A percentile compares a stretch with the other conserved stretches of the same genome.
These are phyloP conservation scores for Cyphellophora europaea DNA, from an alignment of 2,329 filamentous ascomycete species.

Conservation along the genomic window DNA sequence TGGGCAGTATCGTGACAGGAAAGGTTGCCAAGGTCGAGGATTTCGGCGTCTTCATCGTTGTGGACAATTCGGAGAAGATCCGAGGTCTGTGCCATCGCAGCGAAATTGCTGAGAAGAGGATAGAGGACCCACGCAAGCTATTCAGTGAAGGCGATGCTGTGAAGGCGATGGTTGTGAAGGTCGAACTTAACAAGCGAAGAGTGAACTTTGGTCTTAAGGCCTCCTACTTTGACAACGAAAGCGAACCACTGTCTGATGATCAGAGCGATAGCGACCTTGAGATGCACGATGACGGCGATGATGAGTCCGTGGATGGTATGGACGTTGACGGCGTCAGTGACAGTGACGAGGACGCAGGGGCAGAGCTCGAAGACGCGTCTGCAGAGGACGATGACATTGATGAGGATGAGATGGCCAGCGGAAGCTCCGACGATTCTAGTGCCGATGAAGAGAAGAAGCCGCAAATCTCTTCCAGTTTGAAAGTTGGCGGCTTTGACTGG, in stretches of 20 bases:
- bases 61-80: slow-evolving; percentile 79
- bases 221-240: slow-evolving; percentile 66
- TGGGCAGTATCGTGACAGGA: slow-evolving; percentile 75
- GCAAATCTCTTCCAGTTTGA: slow-evolving; percentile 40
- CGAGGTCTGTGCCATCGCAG: slow-evolving; percentile 88
- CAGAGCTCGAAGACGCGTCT: slow-evolving; percentile 24
- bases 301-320: slow-evolving; percentile 22
- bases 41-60: slow-evolving; percentile 86
- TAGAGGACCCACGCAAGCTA: slow-evolving; percentile 78
- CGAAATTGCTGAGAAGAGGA: slow-evolving; percentile 76
- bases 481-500: slow-evolving; percentile 80
- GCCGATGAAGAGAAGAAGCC: slow-evolving; percentile 19
- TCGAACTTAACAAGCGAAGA: slow-evolving; percentile 65
- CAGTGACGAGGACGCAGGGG: slow-evolving; percentile 24
- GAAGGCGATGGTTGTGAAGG: slow-evolving; percentile 76
- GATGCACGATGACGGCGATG: slow-evolving; percentile 24
- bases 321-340: slow-evolving; percentile 39
- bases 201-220: slow-evolving; percentile 90
- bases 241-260: slow-evolving; percentile 43
- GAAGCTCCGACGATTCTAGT: slow-evolving; percentile 29
- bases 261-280: slow-evolving; percentile 26
- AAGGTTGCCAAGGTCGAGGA: slow-evolving; percentile 90
- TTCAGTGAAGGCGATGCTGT: slow-evolving; percentile 88
- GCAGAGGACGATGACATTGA: slow-evolving; percentile 31
- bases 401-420: slow-evolving; percentile 21